Evolutionary conservation across 257 asterid species (phyloP).

Genomic region (Gentiana macrophylla): DNA sequence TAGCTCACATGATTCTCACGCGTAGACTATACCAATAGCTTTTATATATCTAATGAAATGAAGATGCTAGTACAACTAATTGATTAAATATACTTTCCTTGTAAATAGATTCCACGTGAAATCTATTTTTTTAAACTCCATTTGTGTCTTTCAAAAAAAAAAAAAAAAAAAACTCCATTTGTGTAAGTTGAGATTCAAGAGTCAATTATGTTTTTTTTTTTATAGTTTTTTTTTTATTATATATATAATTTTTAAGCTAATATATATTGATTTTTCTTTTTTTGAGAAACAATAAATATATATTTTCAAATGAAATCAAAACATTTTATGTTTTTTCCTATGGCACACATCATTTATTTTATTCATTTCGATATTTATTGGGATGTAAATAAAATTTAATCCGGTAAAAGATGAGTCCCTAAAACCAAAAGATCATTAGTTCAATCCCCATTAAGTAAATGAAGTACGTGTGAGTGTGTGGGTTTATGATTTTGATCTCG

Average conservation of each 20-base stretch:
- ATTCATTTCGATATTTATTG: no score
- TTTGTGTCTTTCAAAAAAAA: background rate
- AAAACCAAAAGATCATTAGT: no score
- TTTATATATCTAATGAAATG: constrained; percentile 13
- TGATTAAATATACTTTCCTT: constrained; percentile 7
- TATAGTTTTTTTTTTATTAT: no score
- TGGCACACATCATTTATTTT: no score
- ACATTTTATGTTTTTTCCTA: background rate
- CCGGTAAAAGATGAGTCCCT: no score
- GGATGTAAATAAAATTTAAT: no score
- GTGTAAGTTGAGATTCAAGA: no score
- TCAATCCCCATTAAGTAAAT: no score
- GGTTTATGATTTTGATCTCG: background rate
- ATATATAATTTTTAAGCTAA: no score
- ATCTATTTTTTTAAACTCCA: constrained; percentile 2
- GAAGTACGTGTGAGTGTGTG: background rate
- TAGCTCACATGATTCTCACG: constrained; percentile 55
- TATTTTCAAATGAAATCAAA: background rate
- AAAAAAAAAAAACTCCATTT: background rate
- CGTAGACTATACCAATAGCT: constrained; percentile 1
- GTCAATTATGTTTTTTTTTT: no score
- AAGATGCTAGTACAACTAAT: constrained; percentile 1
- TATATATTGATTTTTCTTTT: no score
- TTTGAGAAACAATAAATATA: no score
- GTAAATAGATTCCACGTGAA: background rate